Conservation (phyloP, 192 early-diverging fungal genomes). For the Phycomyces nitens region DNA sequence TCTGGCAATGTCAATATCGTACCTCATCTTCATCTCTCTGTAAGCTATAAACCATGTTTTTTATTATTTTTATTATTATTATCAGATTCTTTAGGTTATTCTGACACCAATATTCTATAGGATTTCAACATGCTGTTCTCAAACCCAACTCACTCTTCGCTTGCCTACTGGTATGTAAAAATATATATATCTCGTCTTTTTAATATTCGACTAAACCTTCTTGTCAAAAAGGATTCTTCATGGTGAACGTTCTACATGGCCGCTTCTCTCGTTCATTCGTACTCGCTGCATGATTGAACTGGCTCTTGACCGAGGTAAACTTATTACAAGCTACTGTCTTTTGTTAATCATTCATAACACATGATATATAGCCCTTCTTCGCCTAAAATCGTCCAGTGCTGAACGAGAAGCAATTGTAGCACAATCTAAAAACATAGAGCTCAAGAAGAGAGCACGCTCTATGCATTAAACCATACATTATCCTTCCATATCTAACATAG, state of each 20-base stretch:
- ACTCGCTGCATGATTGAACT: conserved; percentile 69
- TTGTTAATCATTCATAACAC: background rate
- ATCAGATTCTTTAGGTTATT: background rate
- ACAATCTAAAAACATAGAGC: conserved; percentile 4
- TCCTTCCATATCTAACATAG: background rate
- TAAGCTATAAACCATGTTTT: conserved; percentile 20
- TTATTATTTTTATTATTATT: too few species aligned
- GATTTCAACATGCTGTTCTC: conserved; percentile 66
- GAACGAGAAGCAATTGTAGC: conserved; percentile 18
- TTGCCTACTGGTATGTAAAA: conserved; percentile 43
- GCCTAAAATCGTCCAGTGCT: conserved; percentile 16
- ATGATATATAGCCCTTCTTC: conserved; percentile 13
- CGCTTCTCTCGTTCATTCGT: conserved; percentile 62
- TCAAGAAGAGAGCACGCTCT: conserved; percentile 21
- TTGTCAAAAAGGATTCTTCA: conserved; percentile 58
- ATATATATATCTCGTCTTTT: background rate
- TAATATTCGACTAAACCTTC: conserved; percentile 18
- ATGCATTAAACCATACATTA: conserved; percentile 14
- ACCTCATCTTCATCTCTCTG: conserved; percentile 46
- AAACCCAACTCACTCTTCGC: conserved; percentile 60
- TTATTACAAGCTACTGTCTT: background rate
- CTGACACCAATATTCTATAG: conserved; percentile 21
- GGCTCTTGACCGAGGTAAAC: conserved; percentile 51
- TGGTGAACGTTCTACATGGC: conserved; percentile 81
- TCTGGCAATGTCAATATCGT: conserved; percentile 72